Evolutionary conservation across 371 early-diverging fungal genomes (phyloP).

Genomic region (Apophysomyces elegans): DNA sequence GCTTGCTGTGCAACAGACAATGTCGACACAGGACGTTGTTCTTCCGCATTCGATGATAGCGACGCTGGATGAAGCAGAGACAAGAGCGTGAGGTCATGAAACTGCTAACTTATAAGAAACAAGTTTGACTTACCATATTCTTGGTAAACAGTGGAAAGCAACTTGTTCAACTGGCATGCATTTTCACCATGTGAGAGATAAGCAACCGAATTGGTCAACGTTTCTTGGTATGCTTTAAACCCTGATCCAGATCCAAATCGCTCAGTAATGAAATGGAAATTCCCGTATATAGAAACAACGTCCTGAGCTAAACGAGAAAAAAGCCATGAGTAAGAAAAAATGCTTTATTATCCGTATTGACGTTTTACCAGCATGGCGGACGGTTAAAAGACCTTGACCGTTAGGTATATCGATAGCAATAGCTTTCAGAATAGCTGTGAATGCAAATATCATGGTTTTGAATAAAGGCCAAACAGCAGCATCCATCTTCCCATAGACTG

Average conservation of each 20-base stretch:
- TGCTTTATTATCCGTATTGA: background rate
- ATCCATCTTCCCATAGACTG: slow-evolving; percentile 21
- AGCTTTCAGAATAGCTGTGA: slow-evolving; percentile 45
- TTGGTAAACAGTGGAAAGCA: slow-evolving; percentile 37
- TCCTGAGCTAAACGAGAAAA: slow-evolving; percentile 34
- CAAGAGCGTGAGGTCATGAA: no score
- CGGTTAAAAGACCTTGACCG: slow-evolving; percentile 33
- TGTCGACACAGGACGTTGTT: slow-evolving; percentile 23
- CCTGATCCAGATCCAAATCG: slow-evolving; percentile 40
- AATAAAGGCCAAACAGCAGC: slow-evolving; percentile 37
- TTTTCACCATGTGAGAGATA: slow-evolving; percentile 40
- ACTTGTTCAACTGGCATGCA: slow-evolving; percentile 37
- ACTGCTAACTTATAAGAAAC: background rate
- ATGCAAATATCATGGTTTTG: slow-evolving; percentile 50
- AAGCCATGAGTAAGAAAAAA: background rate
- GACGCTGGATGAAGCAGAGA: slow-evolving; percentile 16
- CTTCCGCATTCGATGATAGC: slow-evolving; percentile 20
- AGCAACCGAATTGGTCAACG: slow-evolving; percentile 47
- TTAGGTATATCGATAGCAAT: slow-evolving; percentile 43
- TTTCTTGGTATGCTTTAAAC: slow-evolving; percentile 54
- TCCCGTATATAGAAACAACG: slow-evolving; percentile 39
- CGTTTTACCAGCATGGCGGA: slow-evolving; percentile 30
- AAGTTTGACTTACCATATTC: slow-evolving; percentile 38
- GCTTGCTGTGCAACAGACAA: slow-evolving; percentile 48
- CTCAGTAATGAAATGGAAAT: slow-evolving; percentile 49